These are phyloP conservation scores for Aspergillus sp. DNA, from an alignment of 2,329 filamentous ascomycete genomes.

Conservation along the genomic window DNA sequence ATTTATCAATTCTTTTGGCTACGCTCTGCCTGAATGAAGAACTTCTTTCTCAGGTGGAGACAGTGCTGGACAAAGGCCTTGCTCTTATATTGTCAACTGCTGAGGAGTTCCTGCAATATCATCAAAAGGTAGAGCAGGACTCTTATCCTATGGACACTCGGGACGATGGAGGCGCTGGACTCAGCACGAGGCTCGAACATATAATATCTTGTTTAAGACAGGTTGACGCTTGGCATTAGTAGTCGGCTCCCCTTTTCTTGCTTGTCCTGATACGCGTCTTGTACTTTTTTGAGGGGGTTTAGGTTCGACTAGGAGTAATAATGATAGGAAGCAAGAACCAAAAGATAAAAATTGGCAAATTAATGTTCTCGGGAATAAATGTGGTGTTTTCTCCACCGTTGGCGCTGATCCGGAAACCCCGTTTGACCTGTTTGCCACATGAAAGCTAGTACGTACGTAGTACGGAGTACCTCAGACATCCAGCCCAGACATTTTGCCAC, in stretches of 20 bases:
- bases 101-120: slow-evolving; percentile 61
- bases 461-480: neutral
- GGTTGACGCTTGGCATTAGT: neutral
- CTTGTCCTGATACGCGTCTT: neutral
- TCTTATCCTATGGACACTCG: slow-evolving; percentile 42
- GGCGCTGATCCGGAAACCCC: slow-evolving; percentile 1
- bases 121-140: slow-evolving; percentile 58
- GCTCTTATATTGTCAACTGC: slow-evolving; percentile 56
- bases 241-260: neutral
- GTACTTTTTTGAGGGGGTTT: neutral
- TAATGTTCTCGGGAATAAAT: neutral
- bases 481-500: slow-evolving; percentile 15
- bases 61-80: slow-evolving; percentile 49
- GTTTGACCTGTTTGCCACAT: slow-evolving; percentile 20
- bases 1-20: slow-evolving; percentile 79
- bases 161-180: slow-evolving; percentile 50
- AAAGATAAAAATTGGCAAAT: neutral
- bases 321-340: too few species aligned
- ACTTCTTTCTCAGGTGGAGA: slow-evolving; percentile 45
- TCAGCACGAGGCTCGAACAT: slow-evolving; percentile 54
- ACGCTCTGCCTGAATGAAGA: slow-evolving; percentile 66
- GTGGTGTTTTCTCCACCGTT: neutral
- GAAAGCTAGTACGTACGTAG: neutral
- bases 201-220: slow-evolving; percentile 48
- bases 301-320: too few species aligned